These are phyloP conservation scores for Graphilbum fragrans DNA, from an alignment of 2,329 filamentous ascomycete species.

Conservation along the genomic window DNA sequence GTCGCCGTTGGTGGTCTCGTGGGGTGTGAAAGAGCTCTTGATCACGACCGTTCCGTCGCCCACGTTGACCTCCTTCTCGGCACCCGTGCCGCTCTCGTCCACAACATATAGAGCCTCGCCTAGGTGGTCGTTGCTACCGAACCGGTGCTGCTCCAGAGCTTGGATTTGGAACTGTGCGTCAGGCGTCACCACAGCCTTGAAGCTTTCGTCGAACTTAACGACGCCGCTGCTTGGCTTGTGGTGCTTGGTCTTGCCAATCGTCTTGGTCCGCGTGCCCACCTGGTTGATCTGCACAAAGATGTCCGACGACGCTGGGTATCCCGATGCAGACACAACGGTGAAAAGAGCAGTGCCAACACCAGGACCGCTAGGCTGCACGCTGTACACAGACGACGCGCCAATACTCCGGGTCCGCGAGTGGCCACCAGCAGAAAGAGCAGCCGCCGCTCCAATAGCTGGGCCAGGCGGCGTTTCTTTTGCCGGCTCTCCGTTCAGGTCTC, in stretches of 20 bases:
- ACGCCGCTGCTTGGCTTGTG: conserved; percentile 59
- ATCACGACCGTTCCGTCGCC: conserved; percentile 62
- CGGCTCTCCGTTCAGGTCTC: conserved; percentile 14
- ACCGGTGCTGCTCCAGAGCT: conserved; percentile 74
- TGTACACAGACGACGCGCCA: conserved; percentile 55
- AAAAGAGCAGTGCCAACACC: conserved; percentile 69
- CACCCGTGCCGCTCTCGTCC: conserved; percentile 59
- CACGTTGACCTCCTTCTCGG: conserved; percentile 62
- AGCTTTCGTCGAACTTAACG: conserved; percentile 64
- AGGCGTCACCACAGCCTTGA: conserved; percentile 65
- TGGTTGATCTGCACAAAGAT: conserved; percentile 67
- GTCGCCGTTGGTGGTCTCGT: conserved; percentile 22
- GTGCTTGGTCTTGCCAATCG: conserved; percentile 85
- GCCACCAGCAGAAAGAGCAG: conserved; percentile 9
- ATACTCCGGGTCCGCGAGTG: conserved; percentile 46
- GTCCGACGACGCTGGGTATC: conserved; percentile 65
- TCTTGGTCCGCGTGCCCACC: conserved; percentile 57
- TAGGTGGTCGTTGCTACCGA: conserved; percentile 71
- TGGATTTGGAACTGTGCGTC: conserved; percentile 79
- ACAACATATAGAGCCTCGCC: conserved; percentile 85
- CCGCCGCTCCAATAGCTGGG: conserved; percentile 15
- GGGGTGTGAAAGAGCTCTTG: conserved; percentile 56
- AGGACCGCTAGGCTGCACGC: conserved; percentile 40
- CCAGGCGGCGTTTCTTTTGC: conserved; percentile 18
- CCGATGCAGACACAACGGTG: conserved; percentile 64